These are phyloP conservation scores for Diplodia scrobiculata DNA, from an alignment of 2,329 filamentous ascomycete species.

Conservation along the genomic window DNA sequence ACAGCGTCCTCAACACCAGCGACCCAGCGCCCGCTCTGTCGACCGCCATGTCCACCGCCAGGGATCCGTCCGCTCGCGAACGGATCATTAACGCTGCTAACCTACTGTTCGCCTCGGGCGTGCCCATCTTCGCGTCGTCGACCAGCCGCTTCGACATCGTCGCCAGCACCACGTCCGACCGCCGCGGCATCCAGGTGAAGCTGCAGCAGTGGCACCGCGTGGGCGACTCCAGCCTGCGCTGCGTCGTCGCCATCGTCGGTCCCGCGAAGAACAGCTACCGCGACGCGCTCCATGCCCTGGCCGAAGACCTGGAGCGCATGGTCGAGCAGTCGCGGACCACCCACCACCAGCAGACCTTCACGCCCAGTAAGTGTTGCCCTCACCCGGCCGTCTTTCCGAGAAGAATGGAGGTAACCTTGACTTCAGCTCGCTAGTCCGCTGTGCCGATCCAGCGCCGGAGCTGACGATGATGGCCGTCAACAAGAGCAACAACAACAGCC, in stretches of 20 bases:
- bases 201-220: conserved; percentile 14
- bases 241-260: neutral
- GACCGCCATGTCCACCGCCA: neutral
- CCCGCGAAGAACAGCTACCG: neutral
- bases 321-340: neutral
- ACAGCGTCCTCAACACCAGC: neutral
- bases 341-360: neutral
- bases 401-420: neutral
- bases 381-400: neutral
- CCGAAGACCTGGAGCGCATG: neutral
- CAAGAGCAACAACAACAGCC: neutral
- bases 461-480: too few relatives aligned
- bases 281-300: neutral
- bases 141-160: conserved; percentile 12
- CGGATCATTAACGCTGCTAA: neutral
- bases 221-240: neutral
- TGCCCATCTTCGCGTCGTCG: neutral
- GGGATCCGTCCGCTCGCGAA: neutral
- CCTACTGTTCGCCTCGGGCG: neutral
- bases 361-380: neutral
- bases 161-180: neutral
- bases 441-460: too few relatives aligned
- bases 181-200: neutral
- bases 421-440: neutral
- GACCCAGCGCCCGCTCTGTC: neutral